A percentile compares a stretch with the other conserved stretches of the same genome.
These are phyloP conservation scores for Rhytidiadelphus loreus DNA, from an alignment of 225 moss, liverwort and hornwort genomes.

Conservation along the genomic window DNA sequence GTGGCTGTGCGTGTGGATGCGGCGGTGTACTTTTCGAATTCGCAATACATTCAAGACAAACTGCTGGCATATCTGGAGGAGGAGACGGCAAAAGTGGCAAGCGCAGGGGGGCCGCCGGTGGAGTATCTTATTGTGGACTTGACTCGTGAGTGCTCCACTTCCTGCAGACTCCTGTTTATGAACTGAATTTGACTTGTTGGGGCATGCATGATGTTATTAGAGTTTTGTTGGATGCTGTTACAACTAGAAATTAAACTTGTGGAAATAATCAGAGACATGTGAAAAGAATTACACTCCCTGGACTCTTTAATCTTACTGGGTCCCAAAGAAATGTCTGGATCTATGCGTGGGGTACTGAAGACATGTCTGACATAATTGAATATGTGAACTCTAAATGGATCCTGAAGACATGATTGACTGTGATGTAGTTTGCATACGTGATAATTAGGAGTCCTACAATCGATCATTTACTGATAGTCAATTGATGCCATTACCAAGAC, in stretches of 20 bases:
- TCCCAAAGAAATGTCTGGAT: neutral
- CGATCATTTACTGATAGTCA: neutral
- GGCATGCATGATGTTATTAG: neutral
- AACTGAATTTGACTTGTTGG: neutral
- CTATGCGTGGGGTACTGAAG: neutral
- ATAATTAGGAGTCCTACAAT: neutral
- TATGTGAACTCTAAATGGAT: neutral
- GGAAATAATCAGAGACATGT: neutral
- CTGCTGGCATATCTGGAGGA: constrained; percentile 29
- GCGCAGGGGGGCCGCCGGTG: neutral
- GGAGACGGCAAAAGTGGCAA: neutral
- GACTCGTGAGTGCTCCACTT: constrained; percentile 26
- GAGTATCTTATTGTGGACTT: constrained; percentile 48
- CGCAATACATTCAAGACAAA: constrained; percentile 70
- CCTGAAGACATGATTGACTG: neutral
- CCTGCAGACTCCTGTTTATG: neutral
- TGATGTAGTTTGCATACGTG: neutral
- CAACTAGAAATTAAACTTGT: neutral
- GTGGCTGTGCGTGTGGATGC: constrained; percentile 63
- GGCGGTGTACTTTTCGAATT: constrained; percentile 76
- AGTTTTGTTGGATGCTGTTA: neutral
- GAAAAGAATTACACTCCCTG: neutral
- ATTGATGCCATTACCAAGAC: neutral
- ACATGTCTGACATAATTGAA: neutral
- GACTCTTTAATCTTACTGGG: neutral